A percentile compares a stretch with the other conserved stretches of the same genome.
These are phyloP conservation scores for Suhomyces bribrorum DNA, from an alignment of 1,139 yeast species.

Conservation along the genomic window DNA sequence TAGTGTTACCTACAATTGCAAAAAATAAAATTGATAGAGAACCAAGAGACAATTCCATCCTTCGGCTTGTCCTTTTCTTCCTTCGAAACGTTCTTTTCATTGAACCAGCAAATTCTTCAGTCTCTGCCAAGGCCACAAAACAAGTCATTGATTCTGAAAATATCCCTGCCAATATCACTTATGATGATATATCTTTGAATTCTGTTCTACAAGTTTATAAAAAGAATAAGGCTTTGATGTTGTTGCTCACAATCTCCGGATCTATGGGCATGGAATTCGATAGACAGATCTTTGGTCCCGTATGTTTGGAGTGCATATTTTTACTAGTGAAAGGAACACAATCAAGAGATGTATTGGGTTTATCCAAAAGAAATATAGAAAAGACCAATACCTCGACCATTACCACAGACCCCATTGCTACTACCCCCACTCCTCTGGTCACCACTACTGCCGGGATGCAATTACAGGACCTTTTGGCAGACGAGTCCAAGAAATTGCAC, in stretches of 20 bases:
- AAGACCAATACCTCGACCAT: neutral
- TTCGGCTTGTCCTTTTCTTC: slow-evolving; percentile 71
- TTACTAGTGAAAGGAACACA: slow-evolving; percentile 60
- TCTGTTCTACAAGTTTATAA: slow-evolving; percentile 59
- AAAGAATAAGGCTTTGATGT: slow-evolving; percentile 68
- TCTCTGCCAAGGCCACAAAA: slow-evolving; percentile 43
- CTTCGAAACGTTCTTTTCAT: slow-evolving; percentile 75
- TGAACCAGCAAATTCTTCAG: slow-evolving; percentile 61
- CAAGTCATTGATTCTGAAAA: slow-evolving; percentile 32
- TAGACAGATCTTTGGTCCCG: slow-evolving; percentile 57
- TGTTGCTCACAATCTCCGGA: slow-evolving; percentile 67
- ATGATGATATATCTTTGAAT: slow-evolving; percentile 69
- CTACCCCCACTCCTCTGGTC: slow-evolving; percentile 17
- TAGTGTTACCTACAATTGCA: slow-evolving; percentile 68
- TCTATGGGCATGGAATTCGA: slow-evolving; percentile 67
- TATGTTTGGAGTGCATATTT: slow-evolving; percentile 70
- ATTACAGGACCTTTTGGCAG: slow-evolving; percentile 54
- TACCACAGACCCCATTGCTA: slow-evolving; percentile 4
- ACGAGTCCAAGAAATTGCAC: slow-evolving; percentile 55
- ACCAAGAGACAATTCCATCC: slow-evolving; percentile 68
- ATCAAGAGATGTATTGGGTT: slow-evolving; percentile 26
- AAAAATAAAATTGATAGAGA: slow-evolving; percentile 58
- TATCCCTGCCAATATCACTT: slow-evolving; percentile 54
- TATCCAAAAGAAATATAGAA: slow-evolving; percentile 1
- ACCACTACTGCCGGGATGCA: slow-evolving; percentile 36